Evolutionary conservation across 2,329 filamentous ascomycete genomes (phyloP).

Genomic region (Alternaria sp.): DNA sequence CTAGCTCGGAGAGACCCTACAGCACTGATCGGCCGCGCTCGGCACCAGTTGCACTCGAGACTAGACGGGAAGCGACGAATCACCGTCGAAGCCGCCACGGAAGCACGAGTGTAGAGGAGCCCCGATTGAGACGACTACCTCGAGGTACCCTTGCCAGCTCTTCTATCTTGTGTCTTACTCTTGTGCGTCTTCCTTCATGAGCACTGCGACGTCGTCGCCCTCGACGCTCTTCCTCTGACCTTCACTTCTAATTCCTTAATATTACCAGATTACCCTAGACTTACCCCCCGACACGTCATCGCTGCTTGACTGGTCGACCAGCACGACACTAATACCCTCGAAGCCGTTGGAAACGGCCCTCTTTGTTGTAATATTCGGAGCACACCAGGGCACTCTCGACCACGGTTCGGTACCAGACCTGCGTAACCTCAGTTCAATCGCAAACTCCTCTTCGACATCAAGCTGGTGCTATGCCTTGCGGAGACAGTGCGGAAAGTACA

Average conservation of each 20-base stretch:
- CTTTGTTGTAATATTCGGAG: constrained; percentile 16
- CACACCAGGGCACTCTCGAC: constrained; percentile 14
- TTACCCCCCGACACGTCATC: constrained; percentile 6
- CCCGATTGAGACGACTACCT: constrained; percentile 19
- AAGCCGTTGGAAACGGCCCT: constrained; percentile 18
- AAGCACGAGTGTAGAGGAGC: constrained; percentile 38
- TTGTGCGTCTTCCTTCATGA: constrained; percentile 15
- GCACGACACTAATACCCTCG: constrained; percentile 17
- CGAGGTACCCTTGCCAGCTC: constrained; percentile 24
- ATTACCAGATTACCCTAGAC: constrained; percentile 8
- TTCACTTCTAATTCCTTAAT: constrained; percentile 13
- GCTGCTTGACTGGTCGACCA: constrained; percentile 18
- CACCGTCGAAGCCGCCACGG: constrained; percentile 21
- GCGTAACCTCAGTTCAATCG: not conserved
- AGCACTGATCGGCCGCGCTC: constrained; percentile 33
- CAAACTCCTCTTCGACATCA: not conserved
- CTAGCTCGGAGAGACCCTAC: constrained; percentile 34
- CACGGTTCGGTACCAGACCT: constrained; percentile 26
- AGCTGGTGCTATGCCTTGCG: constrained; percentile 7
- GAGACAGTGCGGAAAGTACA: constrained; percentile 5
- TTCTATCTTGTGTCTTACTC: constrained; percentile 19
- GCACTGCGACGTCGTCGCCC: constrained; percentile 15
- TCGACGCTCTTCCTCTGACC: constrained; percentile 12
- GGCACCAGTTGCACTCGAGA: constrained; percentile 38
- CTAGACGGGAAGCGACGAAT: constrained; percentile 30